A percentile compares a stretch with the other conserved stretches of the same genome.
These are phyloP conservation scores for Colletotrichum tanaceti DNA, from an alignment of 2,329 filamentous ascomycete genomes.

Conservation along the genomic window DNA sequence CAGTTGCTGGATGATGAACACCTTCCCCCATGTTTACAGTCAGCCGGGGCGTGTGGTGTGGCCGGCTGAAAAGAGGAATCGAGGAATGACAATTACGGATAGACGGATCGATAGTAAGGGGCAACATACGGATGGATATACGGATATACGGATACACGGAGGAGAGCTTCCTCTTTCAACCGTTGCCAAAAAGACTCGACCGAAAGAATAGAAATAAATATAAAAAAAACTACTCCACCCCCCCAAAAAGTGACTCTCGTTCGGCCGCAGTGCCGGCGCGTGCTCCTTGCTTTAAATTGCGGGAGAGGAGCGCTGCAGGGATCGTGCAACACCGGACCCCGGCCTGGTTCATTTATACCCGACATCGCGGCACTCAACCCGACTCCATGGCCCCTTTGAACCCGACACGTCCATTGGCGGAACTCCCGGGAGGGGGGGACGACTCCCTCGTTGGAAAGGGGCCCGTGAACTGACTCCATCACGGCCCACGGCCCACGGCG, in stretches of 20 bases:
- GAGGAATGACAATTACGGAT: background rate
- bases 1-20: slow-evolving; percentile 11
- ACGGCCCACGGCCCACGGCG: no score
- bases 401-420: slow-evolving; percentile 29
- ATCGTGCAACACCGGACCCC: slow-evolving; percentile 35
- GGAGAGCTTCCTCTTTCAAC: slow-evolving; percentile 7
- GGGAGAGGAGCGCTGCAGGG: slow-evolving; percentile 25
- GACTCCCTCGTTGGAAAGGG: slow-evolving; percentile 15
- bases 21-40: no score
- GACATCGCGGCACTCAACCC: slow-evolving; percentile 33
- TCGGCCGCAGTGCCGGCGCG: slow-evolving; percentile 24
- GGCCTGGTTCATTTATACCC: slow-evolving; percentile 32
- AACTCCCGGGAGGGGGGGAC: slow-evolving; percentile 17
- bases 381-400: slow-evolving; percentile 22
- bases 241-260: no score
- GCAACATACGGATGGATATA: no score
- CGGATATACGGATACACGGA: no score
- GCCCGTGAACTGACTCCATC: slow-evolving; percentile 3
- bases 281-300: slow-evolving; percentile 25
- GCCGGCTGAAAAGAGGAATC: slow-evolving; percentile 11
- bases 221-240: no score
- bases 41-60: no score
- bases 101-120: background rate
- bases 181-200: no score
- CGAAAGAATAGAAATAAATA: no score